Evolutionary conservation across 2,329 filamentous ascomycete genomes (phyloP).

Genomic region (Magnaporthiopsis incrustans): DNA sequence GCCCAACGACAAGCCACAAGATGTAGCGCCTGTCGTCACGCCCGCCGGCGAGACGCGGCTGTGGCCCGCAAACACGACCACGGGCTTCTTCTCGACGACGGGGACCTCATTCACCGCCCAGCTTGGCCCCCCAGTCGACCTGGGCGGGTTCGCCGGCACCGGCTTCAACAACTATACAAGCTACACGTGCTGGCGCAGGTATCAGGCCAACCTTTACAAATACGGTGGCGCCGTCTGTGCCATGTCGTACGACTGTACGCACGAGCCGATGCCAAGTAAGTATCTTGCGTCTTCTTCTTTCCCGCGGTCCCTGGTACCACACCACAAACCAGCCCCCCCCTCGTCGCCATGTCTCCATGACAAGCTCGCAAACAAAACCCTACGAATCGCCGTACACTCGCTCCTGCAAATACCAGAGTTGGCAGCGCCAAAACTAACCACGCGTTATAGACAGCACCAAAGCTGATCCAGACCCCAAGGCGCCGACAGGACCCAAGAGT

Average conservation of each 20-base stretch:
- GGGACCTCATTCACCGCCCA: constrained; percentile 20
- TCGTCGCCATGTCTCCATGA: background rate
- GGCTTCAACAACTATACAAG: constrained; percentile 23
- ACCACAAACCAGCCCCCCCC: background rate
- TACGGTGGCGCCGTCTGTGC: constrained; percentile 19
- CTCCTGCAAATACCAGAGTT: too few species aligned
- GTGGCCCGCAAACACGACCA: constrained; percentile 22
- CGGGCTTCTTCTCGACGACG: constrained; percentile 21
- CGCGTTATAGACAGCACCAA: too few species aligned
- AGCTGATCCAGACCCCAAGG: background rate
- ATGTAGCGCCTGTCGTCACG: constrained; percentile 20
- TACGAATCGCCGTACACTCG: background rate
- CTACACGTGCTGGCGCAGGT: constrained; percentile 23
- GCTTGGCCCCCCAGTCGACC: constrained; percentile 19
- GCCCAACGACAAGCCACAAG: constrained; percentile 16
- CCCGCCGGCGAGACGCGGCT: constrained; percentile 15
- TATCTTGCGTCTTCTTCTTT: background rate
- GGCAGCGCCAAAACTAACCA: too few species aligned
- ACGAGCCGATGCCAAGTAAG: constrained; percentile 16
- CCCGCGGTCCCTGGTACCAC: background rate
- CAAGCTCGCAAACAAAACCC: background rate
- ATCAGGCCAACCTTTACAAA: constrained; percentile 17
- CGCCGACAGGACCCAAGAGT: background rate
- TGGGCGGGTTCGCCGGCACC: constrained; percentile 22
- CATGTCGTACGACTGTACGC: constrained; percentile 23